Evolutionary conservation across 139 green algal genomes (phyloP).

Genomic region (Limnomonas spitsbergensis): DNA sequence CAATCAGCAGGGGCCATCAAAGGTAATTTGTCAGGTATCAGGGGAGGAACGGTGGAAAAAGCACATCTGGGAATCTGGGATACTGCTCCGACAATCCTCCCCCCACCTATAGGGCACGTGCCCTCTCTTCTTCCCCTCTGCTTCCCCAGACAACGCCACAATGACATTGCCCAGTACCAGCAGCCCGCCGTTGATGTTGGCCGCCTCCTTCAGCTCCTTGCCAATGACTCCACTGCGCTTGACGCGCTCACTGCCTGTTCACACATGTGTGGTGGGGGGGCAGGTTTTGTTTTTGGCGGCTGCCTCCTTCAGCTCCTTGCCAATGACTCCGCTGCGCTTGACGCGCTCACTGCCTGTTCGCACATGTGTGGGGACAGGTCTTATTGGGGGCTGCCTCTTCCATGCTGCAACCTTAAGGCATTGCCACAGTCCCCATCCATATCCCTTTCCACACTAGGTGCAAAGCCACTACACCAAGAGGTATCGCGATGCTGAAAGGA

Average conservation of each 20-base stretch:
- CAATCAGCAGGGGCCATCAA: too few relatives aligned
- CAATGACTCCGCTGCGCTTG: slow-evolving; percentile 54
- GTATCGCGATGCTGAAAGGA: too few relatives aligned
- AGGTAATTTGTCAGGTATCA: too few relatives aligned
- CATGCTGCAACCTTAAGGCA: too few relatives aligned
- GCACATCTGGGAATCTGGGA: too few relatives aligned
- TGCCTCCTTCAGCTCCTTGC: slow-evolving; percentile 64
- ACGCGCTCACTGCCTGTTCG: slow-evolving; percentile 45
- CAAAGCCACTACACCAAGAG: too few relatives aligned
- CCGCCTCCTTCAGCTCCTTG: slow-evolving; percentile 64
- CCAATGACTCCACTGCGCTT: slow-evolving; percentile 56
- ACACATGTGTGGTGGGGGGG: too few relatives aligned
- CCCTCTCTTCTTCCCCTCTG: slow-evolving; percentile 27
- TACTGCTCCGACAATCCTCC: too few relatives aligned
- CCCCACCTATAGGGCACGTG: slow-evolving; percentile 62
- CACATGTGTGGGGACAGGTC: too few relatives aligned
- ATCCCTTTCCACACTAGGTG: too few relatives aligned
- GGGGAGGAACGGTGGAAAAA: too few relatives aligned
- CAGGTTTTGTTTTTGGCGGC: slow-evolving; percentile 72
- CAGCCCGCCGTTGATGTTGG: slow-evolving; percentile 69
- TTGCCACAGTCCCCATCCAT: too few relatives aligned
- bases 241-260: slow-evolving; percentile 42
- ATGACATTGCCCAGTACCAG: slow-evolving; percentile 74
- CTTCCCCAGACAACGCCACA: slow-evolving; percentile 41
- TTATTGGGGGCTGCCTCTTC: slow-evolving; percentile 74